These are phyloP conservation scores for Aegilops umbellulata DNA, from an alignment of 176 grass and related monocot species.

Conservation along the genomic window DNA sequence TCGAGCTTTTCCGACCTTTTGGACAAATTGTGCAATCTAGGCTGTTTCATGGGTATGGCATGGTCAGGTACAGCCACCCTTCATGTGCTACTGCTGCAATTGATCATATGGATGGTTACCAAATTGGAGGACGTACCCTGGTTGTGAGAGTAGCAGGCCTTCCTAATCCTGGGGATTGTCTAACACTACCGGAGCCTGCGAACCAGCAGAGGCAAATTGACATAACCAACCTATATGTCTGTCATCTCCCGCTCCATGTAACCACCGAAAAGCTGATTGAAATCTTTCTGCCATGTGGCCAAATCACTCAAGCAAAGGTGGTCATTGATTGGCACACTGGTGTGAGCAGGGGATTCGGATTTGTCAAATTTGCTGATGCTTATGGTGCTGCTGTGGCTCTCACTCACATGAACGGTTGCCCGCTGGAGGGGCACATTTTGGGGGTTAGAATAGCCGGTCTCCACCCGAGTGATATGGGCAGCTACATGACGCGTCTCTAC, in stretches of 20 bases:
- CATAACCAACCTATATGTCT: constrained; percentile 53
- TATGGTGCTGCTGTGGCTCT: constrained; percentile 42
- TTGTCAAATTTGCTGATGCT: constrained; percentile 54
- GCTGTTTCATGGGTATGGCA: constrained; percentile 46
- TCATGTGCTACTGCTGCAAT: constrained; percentile 46
- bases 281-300: constrained; percentile 50
- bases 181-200: neutral
- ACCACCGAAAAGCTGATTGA: constrained; percentile 45
- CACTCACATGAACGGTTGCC: constrained; percentile 48
- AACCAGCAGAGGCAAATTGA: constrained; percentile 41
- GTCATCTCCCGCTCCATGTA: constrained; percentile 42
- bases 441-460: constrained; percentile 39
- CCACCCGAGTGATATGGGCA: constrained; percentile 5
- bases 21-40: constrained; percentile 60
- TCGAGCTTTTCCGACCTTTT: constrained; percentile 58
- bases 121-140: constrained; percentile 60
- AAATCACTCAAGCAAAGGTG: constrained; percentile 55
- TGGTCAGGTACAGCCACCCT: constrained; percentile 53
- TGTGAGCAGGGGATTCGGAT: constrained; percentile 66
- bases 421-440: constrained; percentile 45
- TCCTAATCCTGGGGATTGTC: neutral
- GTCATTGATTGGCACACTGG: constrained; percentile 42
- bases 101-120: constrained; percentile 54
- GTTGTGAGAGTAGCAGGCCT: constrained; percentile 45
- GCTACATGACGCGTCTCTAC: constrained; percentile 24